Base-by-base conservation (phyloP, 2,329 filamentous ascomycete genomes). In the Plectosphaerella plurivora region DNA sequence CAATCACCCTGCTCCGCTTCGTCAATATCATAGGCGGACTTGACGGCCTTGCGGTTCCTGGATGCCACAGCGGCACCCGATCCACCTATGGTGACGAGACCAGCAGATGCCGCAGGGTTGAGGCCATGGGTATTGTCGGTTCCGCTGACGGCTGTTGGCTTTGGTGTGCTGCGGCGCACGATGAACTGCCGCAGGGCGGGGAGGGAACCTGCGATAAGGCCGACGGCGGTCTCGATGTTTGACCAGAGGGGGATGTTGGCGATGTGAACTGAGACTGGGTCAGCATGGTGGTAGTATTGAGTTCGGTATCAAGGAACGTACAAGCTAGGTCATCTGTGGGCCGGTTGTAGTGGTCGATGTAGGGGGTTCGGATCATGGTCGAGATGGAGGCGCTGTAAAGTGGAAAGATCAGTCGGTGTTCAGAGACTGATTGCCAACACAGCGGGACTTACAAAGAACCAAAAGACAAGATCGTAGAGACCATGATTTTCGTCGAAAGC, bases 281-380 rank as follows among this genome's bases (percentile, higher is more conserved):
- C 41, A 44, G 41, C 16, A 18, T 8, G 11, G 22, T 44, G 28
- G 9, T 22, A 5, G 22, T 22, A 5, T 22, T 37, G 35, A n/a
- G 11, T 37, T 37, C n/a, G 7, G 35, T 3, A n/a, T n/a, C 37
- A 16, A 41, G 20, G 14, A 35, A 54, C 61, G 45, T 55, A 62
- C 53, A 59, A 25, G 49, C 48, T 9, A 54, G 57, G 22, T 56
- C 45, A 22, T 60, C 59, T 0, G 51, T 16, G 3, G 55, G 52
- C 1, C 51, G 49, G 37, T 57, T 57, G 54, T 59, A 59, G 39
- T 59, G 35, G 24, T 59, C 52, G 28, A 60, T 53, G 20, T 60
- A 60, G 9, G 59, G 56, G 14, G 55, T 60, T 18, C 59, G 51
- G 12, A 60, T 53, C 42, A 60, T 59, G 25, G 59, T 60, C 5